Base-by-base conservation (phyloP, 805 yeast genomes). In the Candida xiaguanensis region DNA sequence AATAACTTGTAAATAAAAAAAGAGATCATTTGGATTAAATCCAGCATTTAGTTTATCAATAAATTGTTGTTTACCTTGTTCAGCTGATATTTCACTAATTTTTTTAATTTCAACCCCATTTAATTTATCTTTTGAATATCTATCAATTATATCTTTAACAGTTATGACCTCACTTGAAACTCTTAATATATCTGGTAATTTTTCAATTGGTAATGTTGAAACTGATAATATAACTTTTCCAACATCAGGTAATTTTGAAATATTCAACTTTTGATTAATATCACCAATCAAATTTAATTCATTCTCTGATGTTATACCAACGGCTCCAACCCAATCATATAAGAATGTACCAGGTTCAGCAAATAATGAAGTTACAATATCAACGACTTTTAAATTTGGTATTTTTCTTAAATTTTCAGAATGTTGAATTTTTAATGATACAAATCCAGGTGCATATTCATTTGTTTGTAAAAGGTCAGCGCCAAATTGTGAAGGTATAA, bases 401-500 rank as follows among this genome's bases (percentile, higher is more conserved):
- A 31, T 16, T 18, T 20, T 24, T 25, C 39, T 32, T 22, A 30
- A 35, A 30, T 29, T 22, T 14, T 15, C 38, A 12, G 35, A 30
- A 34, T 40, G 43, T 2, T 36, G 16, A 19, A 31, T 17, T 19
- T 40, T 40, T 18, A 32, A 22, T 4, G 36, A 25, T 17, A 36
- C 27, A 13, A 42, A 36, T 2, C 45, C 46, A 8, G 46, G 46
- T 14, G 40, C 31, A 12, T 36, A 43, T 18, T 29, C 20, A 6
- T 33, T 18, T 11, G 54, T 53, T 7, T 51, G 59, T 2, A 46
- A 52, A 14, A 68, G 35, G 39, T 77, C 78, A 17, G 64, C 48
- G 28, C 86, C 88, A 48, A 74, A 80, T 49, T 78, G 84, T 2
- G 82, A 72, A 23, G 84, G 82, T 46, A 78, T 70, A 59, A 67